phyloP scores from a whole-genome alignment of 1,284 basidiomycete genomes.

The Moesziomyces sp. region DNA sequence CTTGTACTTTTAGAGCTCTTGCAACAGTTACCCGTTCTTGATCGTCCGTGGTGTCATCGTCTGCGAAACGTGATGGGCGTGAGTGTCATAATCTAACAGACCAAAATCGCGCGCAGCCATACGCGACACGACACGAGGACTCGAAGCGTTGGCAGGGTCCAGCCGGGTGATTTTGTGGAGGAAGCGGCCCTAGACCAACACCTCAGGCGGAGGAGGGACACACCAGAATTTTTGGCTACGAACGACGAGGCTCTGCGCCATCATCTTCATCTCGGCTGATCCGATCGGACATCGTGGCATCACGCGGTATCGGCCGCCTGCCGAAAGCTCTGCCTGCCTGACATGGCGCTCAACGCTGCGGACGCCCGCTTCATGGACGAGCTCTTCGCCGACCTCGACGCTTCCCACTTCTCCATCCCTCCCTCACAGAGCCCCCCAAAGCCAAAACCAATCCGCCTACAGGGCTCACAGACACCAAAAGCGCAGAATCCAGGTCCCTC shows the following conservation, averaged over 20 bases:
- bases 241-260: background rate
- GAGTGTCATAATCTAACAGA: conserved; percentile 8
- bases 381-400: conserved; percentile 47
- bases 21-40: conserved; percentile 5
- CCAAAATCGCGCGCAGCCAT: background rate
- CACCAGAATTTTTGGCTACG: background rate
- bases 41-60: background rate
- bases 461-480: conserved; percentile 5
- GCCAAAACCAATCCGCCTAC: conserved; percentile 3
- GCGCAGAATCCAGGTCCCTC: background rate
- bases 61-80: background rate
- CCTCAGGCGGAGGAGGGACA: background rate
- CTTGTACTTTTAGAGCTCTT: conserved; percentile 30
- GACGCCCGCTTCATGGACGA: conserved; percentile 47
- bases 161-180: background rate
- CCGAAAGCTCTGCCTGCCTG: background rate
- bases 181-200: conserved; percentile 25
- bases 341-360: conserved; percentile 37
- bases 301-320: background rate
- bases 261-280: background rate
- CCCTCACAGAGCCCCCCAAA: conserved; percentile 45
- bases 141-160: conserved; percentile 18
- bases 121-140: conserved; percentile 40
- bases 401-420: conserved; percentile 37
- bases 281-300: background rate